A percentile compares a stretch with the other conserved stretches of the same genome.
Conservation (phyloP, 768 basidiomycete species). For the Podaxis sp. region DNA sequence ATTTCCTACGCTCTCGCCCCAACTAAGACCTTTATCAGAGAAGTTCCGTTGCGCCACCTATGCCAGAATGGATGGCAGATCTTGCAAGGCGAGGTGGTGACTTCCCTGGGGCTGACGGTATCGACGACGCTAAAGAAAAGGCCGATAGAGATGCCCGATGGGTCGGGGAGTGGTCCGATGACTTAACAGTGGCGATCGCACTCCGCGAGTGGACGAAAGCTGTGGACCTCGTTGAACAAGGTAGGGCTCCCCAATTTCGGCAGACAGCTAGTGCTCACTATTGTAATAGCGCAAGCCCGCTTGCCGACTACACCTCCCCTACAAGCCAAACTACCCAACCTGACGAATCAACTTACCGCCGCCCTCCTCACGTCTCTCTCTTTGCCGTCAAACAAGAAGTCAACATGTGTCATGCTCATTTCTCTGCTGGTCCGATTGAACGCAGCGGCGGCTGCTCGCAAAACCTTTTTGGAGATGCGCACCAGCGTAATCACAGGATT, state of each 20-base stretch:
- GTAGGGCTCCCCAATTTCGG: constrained; percentile 34
- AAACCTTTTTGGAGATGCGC: constrained; percentile 80
- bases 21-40: constrained; percentile 21
- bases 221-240: constrained; percentile 81
- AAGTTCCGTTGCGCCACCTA: constrained; percentile 46
- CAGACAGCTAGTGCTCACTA: background rate
- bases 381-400: constrained; percentile 74
- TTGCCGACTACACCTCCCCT: constrained; percentile 53
- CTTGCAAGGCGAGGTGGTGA: constrained; percentile 58
- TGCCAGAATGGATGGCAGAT: constrained; percentile 80
- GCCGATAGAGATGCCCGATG: constrained; percentile 82
- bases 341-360: constrained; percentile 66
- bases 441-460: constrained; percentile 75
- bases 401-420: constrained; percentile 68
- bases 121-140: constrained; percentile 64
- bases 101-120: constrained; percentile 33
- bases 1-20: background rate
- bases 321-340: constrained; percentile 57
- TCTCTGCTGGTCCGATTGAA: constrained; percentile 72
- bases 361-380: constrained; percentile 76
- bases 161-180: constrained; percentile 89
- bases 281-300: constrained; percentile 57
- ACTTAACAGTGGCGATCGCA: constrained; percentile 88
- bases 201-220: constrained; percentile 88
- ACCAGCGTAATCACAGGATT: constrained; percentile 71